phyloP scores from a whole-genome alignment of 1,284 basidiomycete genomes.

The Ganoderma lucidum region DNA sequence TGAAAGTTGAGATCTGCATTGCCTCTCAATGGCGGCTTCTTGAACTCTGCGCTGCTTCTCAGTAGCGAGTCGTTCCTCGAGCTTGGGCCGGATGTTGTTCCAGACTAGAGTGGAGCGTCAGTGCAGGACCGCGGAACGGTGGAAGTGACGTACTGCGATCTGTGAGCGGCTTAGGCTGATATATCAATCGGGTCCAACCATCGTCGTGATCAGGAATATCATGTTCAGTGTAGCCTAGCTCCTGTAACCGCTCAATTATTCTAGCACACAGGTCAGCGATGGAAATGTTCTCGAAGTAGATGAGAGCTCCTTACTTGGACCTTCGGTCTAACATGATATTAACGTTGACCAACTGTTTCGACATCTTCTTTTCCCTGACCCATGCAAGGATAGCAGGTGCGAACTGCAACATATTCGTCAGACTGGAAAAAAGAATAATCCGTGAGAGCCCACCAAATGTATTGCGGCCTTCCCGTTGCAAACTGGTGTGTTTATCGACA shows the following conservation, averaged over 20 bases:
- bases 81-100: slow-evolving; percentile 21
- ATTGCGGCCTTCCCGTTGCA: too few relatives aligned
- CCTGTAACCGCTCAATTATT: slow-evolving; percentile 5
- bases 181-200: background rate
- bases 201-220: slow-evolving; percentile 11
- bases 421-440: too few relatives aligned
- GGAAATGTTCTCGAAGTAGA: background rate
- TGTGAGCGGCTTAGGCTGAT: slow-evolving; percentile 10
- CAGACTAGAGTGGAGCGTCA: slow-evolving; percentile 1
- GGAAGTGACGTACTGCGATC: slow-evolving; percentile 15
- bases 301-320: too few relatives aligned
- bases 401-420: too few relatives aligned
- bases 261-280: background rate
- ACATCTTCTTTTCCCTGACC: too few relatives aligned
- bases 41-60: background rate
- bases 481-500: too few relatives aligned
- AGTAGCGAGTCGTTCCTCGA: slow-evolving; percentile 10
- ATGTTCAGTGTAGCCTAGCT: slow-evolving; percentile 14
- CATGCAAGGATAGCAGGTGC: too few relatives aligned
- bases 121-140: background rate
- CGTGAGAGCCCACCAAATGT: too few relatives aligned
- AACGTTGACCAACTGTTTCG: too few relatives aligned
- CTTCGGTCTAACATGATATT: too few relatives aligned
- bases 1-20: background rate
- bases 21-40: slow-evolving; percentile 6